Evolutionary conservation across 148 eudicot species (phyloP), one percentile per base, ranked within the genome.

Genomic region (Rhododendron williamsianum): DNA sequence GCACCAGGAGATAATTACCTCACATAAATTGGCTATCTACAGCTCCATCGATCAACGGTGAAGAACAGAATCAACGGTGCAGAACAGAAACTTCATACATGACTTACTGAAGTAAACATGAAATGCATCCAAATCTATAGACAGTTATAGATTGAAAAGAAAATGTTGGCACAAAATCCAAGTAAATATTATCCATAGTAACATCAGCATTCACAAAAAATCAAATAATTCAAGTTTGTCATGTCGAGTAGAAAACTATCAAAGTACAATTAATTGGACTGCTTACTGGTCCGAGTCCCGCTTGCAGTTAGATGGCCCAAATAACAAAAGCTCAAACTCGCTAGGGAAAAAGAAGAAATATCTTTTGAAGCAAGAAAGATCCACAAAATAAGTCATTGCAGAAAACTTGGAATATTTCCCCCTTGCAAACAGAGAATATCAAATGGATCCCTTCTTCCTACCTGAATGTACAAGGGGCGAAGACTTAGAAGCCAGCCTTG

Each of bases 401-500:
- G 21, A 11, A 72, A 48, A 69, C 79, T 83, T 35, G 18, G 9
- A 51, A 51, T 10, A 51, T 35, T 72, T 51, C 48, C 12, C 11
- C 79, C 58, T 35, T 23, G 77, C 13, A 4, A 78, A 52, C 65
- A 23, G 6, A 9, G 45, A 19, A 72, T 19, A 71, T 8, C 6
- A 63, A 83, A 41, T 38, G 25, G n/a, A 51, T 58, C 58, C 83
- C 67, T 65, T 25, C 76, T 69, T 84, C 89, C 67, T 80, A 94
- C 96, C 96, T 86, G 92, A 83, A 81, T 81, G 89, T 84, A 58
- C 81, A 38, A 58, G 78, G 58, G 87, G 81, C 3, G 91, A 74
- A 83, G 90, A 69, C 60, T 84, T 87, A 51, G 91, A 84, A 33
- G 89, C 51, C 81, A 89, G 86, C 86, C 88, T 91, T 13, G 88